Evolutionary conservation across 2,329 filamentous ascomycete species (phyloP), one percentile per base, ranked within the genome.

Genomic region (Exutisphaerella laricina): DNA sequence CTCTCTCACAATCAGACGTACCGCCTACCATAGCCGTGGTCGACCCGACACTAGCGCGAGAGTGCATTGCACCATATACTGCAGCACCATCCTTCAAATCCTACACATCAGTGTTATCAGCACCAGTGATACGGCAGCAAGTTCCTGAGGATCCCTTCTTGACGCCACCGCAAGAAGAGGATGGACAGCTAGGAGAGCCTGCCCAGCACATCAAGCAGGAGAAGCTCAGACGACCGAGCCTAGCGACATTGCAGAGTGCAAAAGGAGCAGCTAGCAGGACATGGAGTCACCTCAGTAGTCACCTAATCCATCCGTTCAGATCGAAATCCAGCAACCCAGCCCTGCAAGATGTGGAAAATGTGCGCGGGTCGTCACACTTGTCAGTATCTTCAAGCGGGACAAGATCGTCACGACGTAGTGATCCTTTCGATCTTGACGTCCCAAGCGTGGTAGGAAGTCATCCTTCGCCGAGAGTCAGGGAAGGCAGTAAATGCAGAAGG

Each of bases 121-220:
- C 50, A 20, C 50, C 49, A 4, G 45, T 51, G 20, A 35, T 59
- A 9, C 44, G 40, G 17, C 54, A 58, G 13, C 42, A 51, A 20
- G 45, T 54, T 14, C 53, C 51, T 3, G 58, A 60, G 22, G 58
- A 61, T 35, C 56, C 58, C 1, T 59, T 59, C 41, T 28, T 53
- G 13, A 53, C 54, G 12, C 50, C 55, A 18, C 45, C 46, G n/a
- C 20, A 38, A 18, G 45, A 52, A 26, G 23, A 25, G 22, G 33
- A 30, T 18, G 26, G 42, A 18, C 18, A 22, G 5, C 32, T 38
- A 17, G 25, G 17, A n/a, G 23, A 22, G n/a, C 36, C 37, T 18
- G 9, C 39, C 34, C 31, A 28, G 46, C 31, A 38, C 46, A 14
- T 34, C 21, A 26, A 21, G 13, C 18, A 32, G 5, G 14, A 12